Base-by-base conservation (phyloP, 257 asterid species). In the Mentha longifolia region DNA sequence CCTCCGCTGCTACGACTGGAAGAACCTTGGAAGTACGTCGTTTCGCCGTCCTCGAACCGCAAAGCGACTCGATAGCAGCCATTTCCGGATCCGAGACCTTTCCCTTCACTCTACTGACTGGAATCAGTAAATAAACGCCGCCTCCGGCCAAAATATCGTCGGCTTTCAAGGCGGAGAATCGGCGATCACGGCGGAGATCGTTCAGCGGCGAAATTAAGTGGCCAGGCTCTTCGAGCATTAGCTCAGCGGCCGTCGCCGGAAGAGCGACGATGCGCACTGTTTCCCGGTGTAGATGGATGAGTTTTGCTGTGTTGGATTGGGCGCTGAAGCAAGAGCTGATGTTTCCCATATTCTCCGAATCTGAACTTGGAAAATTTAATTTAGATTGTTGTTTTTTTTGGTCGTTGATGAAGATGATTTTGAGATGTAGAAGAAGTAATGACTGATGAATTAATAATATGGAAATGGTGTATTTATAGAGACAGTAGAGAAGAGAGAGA, bases 201-300 rank as follows among this genome's bases (percentile, higher is more conserved):
- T 13, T 10, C 11, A 39, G 45, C 55, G 76, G 79, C 15, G 85
- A 65, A 31, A 83, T 66, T 1, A 80, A 47, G 62, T 65, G 58
- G 13, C 83, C 82, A 15, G 85, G 83, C 9, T 80, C 80, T 16
- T 83, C 84, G 12, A 80, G 73, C 88, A 78, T 80, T 0, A 83
- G 66, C 61, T 84, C 84, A 10, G 83, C 82, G 0, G 88, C 86
- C 33, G 83, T 78, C 3, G 70, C 41, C 46, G 88, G 81, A 12
- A 42, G 59, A 43, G 75, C 73, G 16, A 84, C 71, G 14, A 45
- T n/a, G 9, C 75, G 72, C 15, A 65, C 33, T 7, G 52, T 12
- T 17, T 72, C 72, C 37, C 85, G 80, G 14, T 49, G 76, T 9
- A 79, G 72, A 77, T 83, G 83, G 20, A 78, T 72, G 33, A 78